These are phyloP conservation scores for Artemisia argyi DNA, from an alignment of 129 eudicot genomes.

Conservation along the genomic window DNA sequence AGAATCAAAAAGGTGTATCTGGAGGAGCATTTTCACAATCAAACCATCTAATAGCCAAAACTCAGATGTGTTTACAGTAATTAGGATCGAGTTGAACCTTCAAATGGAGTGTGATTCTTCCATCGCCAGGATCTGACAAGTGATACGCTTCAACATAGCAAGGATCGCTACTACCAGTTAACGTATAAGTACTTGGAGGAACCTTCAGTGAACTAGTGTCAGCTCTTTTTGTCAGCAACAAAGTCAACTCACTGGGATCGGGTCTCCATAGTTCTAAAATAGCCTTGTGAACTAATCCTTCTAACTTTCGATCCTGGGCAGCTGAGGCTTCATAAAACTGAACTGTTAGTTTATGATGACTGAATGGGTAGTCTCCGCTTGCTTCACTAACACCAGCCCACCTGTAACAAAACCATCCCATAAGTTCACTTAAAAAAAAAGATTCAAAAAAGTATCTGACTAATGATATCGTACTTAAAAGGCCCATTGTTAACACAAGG, in stretches of 20 bases:
- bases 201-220: conserved; percentile 72
- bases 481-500: not conserved
- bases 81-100: conserved; percentile 51
- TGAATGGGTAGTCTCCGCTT: conserved; percentile 96
- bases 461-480: not conserved
- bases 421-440: not conserved
- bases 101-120: conserved; percentile 85
- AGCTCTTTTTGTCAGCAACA: conserved; percentile 63
- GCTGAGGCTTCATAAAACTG: conserved; percentile 92
- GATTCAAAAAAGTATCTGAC: not conserved
- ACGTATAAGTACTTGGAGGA: conserved; percentile 75
- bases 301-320: conserved; percentile 96
- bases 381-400: conserved; percentile 98
- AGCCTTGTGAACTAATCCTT: conserved; percentile 95
- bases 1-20: not conserved
- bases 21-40: conserved; percentile 10
- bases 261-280: conserved; percentile 97
- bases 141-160: conserved; percentile 98
- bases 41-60: not conserved
- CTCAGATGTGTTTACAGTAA: conserved; percentile 9
- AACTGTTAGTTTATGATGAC: conserved; percentile 97
- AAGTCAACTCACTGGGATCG: conserved; percentile 79
- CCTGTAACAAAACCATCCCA: conserved; percentile 40
- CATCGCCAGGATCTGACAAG: conserved; percentile 91
- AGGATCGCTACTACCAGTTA: conserved; percentile 95